Conservation (phyloP, 768 basidiomycete genomes). For the Boletus sp. region DNA sequence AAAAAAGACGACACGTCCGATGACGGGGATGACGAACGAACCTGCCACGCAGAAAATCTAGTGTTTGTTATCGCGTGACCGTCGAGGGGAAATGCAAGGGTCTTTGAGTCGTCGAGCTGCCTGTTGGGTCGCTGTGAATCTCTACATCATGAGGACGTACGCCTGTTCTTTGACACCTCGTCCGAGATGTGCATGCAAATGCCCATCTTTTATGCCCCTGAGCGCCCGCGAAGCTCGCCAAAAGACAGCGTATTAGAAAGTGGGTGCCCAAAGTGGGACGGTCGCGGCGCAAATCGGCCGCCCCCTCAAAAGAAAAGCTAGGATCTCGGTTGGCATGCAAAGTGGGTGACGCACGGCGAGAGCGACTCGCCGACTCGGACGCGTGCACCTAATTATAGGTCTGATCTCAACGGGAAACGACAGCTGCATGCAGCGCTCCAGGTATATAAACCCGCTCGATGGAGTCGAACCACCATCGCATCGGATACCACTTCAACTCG, state of each 20-base stretch:
- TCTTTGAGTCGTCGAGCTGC: conserved; percentile 22
- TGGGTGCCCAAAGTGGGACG: too few species aligned
- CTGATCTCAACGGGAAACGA: too few species aligned
- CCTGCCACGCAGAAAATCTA: too few species aligned
- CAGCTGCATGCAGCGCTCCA: not conserved
- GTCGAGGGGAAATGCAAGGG: not conserved
- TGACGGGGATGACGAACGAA: too few species aligned
- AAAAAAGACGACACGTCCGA: too few species aligned
- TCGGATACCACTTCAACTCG: not conserved
- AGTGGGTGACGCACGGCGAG: not conserved
- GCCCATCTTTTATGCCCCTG: too few species aligned
- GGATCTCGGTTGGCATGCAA: not conserved
- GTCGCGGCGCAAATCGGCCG: too few species aligned
- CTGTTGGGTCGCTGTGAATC: not conserved
- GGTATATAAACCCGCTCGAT: not conserved
- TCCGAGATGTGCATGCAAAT: too few species aligned
- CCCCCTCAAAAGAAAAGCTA: too few species aligned
- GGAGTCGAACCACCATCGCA: not conserved
- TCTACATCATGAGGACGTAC: conserved; percentile 16
- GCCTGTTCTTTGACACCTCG: conserved; percentile 69
- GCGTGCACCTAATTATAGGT: not conserved
- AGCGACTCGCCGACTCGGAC: not conserved
- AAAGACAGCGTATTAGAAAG: too few species aligned
- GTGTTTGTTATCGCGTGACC: too few species aligned
- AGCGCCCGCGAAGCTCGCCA: too few species aligned